Evolutionary conservation across 345 rosid genomes (phyloP).

Genomic region (Excoecaria agallocha): DNA sequence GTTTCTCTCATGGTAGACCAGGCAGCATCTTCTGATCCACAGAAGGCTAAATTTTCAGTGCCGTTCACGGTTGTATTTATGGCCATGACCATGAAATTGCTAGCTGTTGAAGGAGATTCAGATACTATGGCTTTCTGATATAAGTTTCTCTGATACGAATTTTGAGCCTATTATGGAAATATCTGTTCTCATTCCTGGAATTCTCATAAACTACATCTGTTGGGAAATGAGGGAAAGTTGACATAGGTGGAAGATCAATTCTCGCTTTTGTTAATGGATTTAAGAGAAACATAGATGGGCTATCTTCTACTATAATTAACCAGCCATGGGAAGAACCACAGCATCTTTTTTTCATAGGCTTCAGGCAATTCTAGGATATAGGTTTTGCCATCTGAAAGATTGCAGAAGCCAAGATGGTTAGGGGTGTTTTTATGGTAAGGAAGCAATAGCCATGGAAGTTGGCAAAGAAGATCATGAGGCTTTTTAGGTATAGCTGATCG

Average conservation of each 20-base stretch:
- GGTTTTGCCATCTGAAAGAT: neutral
- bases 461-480: neutral
- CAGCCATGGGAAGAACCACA: conserved; percentile 22
- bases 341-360: conserved; percentile 3
- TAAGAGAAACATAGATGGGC: conserved; percentile 5
- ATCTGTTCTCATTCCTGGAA: conserved; percentile 4
- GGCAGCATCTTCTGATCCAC: neutral
- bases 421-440: neutral
- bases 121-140: conserved; percentile 9
- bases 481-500: neutral
- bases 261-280: conserved; percentile 7
- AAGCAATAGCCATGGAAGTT: conserved; percentile 17
- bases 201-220: neutral
- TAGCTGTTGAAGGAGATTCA: neutral
- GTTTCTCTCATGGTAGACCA: neutral
- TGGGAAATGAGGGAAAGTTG: conserved; percentile 5
- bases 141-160: conserved; percentile 9
- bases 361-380: neutral
- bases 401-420: neutral
- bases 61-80: neutral
- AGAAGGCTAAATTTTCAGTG: conserved; percentile 9
- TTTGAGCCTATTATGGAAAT: conserved; percentile 8
- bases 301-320: conserved; percentile 17
- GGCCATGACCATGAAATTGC: neutral
- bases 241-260: conserved; percentile 10